phyloP scores from a whole-genome alignment of 805 yeast species.

The Metschnikowia vanudenii region DNA sequence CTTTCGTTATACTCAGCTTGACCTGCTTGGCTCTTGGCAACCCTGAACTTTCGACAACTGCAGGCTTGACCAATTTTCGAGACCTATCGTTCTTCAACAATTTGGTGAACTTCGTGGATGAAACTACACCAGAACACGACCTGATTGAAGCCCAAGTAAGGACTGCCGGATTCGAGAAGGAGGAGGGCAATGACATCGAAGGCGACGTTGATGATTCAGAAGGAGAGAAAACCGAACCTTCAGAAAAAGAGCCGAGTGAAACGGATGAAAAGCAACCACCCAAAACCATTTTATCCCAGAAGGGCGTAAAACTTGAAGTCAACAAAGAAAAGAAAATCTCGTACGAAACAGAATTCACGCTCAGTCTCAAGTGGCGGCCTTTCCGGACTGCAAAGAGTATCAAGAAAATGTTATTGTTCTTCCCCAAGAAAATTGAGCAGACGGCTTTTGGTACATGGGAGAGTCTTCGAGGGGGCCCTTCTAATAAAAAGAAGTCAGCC shows the following conservation, averaged over 20 bases:
- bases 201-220: neutral
- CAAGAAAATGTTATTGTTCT: slow-evolving; percentile 11
- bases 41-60: neutral
- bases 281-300: slow-evolving; percentile 1
- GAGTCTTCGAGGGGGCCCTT: slow-evolving; percentile 1
- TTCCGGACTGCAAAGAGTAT: slow-evolving; percentile 10
- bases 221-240: neutral
- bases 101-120: slow-evolving; percentile 9
- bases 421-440: slow-evolving; percentile 9
- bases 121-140: neutral
- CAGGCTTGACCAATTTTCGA: slow-evolving; percentile 6
- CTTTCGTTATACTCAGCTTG: neutral
- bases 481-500: neutral
- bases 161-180: neutral
- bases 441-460: slow-evolving; percentile 8
- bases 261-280: neutral
- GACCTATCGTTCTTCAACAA: slow-evolving; percentile 10
- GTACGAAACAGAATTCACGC: slow-evolving; percentile 12
- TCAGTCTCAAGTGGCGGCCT: slow-evolving; percentile 16
- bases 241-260: neutral
- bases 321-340: slow-evolving; percentile 3
- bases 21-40: neutral
- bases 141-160: neutral
- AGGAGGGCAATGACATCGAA: neutral
- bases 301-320: slow-evolving; percentile 7